Base-by-base conservation (phyloP, 2,329 filamentous ascomycete species). In the Chrysoporthe cubensis region DNA sequence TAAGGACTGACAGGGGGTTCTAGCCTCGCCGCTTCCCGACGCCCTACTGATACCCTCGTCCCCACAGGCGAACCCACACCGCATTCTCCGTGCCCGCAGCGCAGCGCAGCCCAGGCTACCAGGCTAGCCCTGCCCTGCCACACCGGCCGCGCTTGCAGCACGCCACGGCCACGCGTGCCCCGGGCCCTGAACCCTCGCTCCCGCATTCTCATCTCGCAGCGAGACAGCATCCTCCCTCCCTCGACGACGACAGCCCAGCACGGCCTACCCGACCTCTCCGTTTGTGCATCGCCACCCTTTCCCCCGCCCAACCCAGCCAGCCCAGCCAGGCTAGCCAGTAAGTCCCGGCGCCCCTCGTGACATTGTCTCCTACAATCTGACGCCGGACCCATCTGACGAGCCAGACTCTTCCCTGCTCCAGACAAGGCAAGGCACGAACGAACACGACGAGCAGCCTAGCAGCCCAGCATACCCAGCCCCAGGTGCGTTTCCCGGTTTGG, bases 21-120 rank as follows among this genome's bases (percentile, higher is more conserved):
- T 64, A 66, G 66, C 66, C 37, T 56, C 43, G 68, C 68, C 68
- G 68, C 68, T 64, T 63, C 61, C 62, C 66, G 62, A 66, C 67
- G 68, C 68, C 68, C 68, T 69, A 57, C 26, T 26, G 26, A 26
- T 26, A 26, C 21, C 44, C 60, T 64, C 60, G 61, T 59, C 57
- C 43, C 42, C 59, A 34, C 8, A 46, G 16, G n/a, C 32, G 16
- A 48, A 16, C 57, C 57, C 67, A 66, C 67, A 69, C 65, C 60
- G 63, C 63, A 65, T 21, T 58, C n/a, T 26, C 37, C 32, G 56
- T 37, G 56, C 32, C 54, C 21, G 21, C 37, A 21, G 14, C 34
- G 54, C 13, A 16, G 14, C 54, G 5, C 34, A n/a, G 40, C 7
- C 40, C 57, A 40, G 43, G 57, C 16, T 14, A 21, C 26, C 26